Evolutionary conservation across 352 stramenopile genomes (phyloP).

Genomic region (Thalassiosira mediterranea): DNA sequence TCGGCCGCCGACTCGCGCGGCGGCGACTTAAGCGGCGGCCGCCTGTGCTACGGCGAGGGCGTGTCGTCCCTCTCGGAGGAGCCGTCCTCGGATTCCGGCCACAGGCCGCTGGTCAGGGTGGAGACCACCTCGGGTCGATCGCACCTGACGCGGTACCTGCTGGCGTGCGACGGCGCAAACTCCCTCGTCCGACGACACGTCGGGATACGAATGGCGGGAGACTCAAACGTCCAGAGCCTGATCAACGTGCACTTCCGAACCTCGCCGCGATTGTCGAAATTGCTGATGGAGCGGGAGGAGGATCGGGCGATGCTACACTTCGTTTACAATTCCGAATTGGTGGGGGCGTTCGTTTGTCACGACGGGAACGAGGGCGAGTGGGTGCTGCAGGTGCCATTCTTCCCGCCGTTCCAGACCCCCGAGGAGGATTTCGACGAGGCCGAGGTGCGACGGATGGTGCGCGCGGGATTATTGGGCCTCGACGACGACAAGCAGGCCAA

Average conservation of each 20-base stretch:
- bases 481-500: conserved; percentile 1
- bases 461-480: conserved; percentile 38
- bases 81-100: not conserved
- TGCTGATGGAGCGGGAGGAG: conserved; percentile 28
- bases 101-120: conserved; percentile 29
- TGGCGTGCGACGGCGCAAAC: conserved; percentile 90
- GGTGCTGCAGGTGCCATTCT: conserved; percentile 95
- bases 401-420: conserved; percentile 86
- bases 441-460: conserved; percentile 64
- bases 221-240: conserved; percentile 87
- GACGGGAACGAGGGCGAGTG: conserved; percentile 88
- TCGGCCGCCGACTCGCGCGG: conserved; percentile 8
- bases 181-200: conserved; percentile 83
- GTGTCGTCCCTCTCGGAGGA: conserved; percentile 32
- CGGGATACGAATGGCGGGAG: conserved; percentile 56
- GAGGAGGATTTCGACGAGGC: conserved; percentile 63
- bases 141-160: conserved; percentile 81
- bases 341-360: conserved; percentile 92
- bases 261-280: conserved; percentile 51
- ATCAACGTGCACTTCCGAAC: conserved; percentile 94
- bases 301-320: conserved; percentile 92
- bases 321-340: conserved; percentile 87
- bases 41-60: conserved; percentile 62
- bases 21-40: not conserved
- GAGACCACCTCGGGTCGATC: conserved; percentile 28